Conservation (phyloP, 495 filamentous ascomycete genomes). For the Penicillium mononematosum region DNA sequence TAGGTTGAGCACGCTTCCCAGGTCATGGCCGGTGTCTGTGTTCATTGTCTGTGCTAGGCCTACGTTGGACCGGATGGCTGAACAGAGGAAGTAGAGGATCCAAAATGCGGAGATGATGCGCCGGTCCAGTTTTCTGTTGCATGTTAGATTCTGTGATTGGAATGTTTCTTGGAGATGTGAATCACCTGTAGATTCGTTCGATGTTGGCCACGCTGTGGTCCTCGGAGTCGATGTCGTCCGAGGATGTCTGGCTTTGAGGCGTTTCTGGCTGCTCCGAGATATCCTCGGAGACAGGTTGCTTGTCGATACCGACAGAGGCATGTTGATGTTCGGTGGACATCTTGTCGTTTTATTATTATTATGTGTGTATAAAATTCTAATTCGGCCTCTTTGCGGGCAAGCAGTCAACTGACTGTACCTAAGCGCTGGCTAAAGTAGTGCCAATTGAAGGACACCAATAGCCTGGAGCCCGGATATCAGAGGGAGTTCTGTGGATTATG, state of each 20-base stretch:
- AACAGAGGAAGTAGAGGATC: slow-evolving; percentile 90
- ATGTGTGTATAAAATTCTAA: background rate
- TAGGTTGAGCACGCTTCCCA: slow-evolving; percentile 63
- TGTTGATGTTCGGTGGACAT: slow-evolving; percentile 19
- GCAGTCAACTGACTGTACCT: background rate
- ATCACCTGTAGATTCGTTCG: slow-evolving; percentile 44
- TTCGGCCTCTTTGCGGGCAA: slow-evolving; percentile 6
- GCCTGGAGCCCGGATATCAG: background rate
- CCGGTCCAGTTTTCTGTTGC: slow-evolving; percentile 65
- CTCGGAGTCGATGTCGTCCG: slow-evolving; percentile 27
- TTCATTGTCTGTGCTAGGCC: slow-evolving; percentile 93
- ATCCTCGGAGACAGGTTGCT: slow-evolving; percentile 22
- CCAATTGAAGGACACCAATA: background rate
- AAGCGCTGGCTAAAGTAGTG: background rate
- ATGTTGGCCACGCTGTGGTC: slow-evolving; percentile 36
- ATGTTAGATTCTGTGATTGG: background rate
- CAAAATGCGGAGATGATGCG: slow-evolving; percentile 91
- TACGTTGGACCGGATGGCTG: slow-evolving; percentile 87
- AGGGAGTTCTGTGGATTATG: background rate
- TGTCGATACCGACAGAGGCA: slow-evolving; percentile 15
- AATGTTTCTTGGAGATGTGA: background rate
- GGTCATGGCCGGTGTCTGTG: slow-evolving; percentile 60
- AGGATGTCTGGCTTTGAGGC: slow-evolving; percentile 8
- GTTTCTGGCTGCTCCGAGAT: slow-evolving; percentile 30
- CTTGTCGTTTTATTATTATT: slow-evolving; percentile 6